A percentile compares a stretch with the other conserved stretches of the same genome.
phyloP scores from a whole-genome alignment of 225 moss, liverwort and hornwort genomes.

The Antitrichia curtipendula region DNA sequence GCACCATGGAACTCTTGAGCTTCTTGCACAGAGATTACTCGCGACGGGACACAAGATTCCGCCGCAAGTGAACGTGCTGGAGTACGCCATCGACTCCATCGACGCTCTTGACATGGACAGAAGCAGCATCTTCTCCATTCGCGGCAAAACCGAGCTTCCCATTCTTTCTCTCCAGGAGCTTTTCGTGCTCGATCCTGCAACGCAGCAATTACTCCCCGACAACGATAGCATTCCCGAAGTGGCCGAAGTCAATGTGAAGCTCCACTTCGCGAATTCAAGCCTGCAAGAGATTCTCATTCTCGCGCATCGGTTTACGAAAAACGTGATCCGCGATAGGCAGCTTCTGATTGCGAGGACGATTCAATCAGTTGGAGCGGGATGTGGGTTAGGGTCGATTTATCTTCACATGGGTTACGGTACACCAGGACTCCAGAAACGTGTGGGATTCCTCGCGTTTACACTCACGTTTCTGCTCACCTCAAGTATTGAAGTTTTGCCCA shows the following conservation, averaged over 20 bases:
- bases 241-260: neutral
- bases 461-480: conserved; percentile 67
- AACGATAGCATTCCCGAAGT: neutral
- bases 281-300: conserved; percentile 21
- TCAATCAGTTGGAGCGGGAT: conserved; percentile 52
- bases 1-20: conserved; percentile 45
- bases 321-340: conserved; percentile 23
- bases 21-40: conserved; percentile 14
- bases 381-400: conserved; percentile 49
- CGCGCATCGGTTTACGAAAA: conserved; percentile 7
- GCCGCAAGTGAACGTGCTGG: conserved; percentile 43
- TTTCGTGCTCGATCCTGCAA: conserved; percentile 26
- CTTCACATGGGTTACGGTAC: conserved; percentile 43
- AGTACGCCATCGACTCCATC: conserved; percentile 61
- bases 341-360: conserved; percentile 24
- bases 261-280: conserved; percentile 25
- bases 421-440: conserved; percentile 33
- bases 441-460: conserved; percentile 62
- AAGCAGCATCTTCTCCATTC: conserved; percentile 31
- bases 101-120: conserved; percentile 39
- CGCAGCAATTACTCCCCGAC: neutral
- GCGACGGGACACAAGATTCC: conserved; percentile 51
- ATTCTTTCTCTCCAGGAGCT: conserved; percentile 23
- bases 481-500: conserved; percentile 70
- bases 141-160: conserved; percentile 16